Evolutionary conservation across 306 rosid species (phyloP).

Genomic region (Castanopsis chinensis): DNA sequence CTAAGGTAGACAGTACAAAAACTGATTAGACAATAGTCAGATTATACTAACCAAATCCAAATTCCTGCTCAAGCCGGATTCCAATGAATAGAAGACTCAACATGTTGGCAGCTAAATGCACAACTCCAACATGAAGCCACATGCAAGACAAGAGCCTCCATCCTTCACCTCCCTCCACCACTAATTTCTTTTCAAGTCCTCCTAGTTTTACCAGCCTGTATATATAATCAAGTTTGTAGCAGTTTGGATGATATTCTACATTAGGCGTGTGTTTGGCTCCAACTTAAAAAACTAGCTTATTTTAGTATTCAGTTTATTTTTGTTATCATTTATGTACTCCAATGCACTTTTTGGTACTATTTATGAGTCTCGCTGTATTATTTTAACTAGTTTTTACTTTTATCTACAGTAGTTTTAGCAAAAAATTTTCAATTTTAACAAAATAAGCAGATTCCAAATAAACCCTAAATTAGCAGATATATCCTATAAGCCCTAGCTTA

Average conservation of each 20-base stretch:
- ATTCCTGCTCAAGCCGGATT: constrained; percentile 79
- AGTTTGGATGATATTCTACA: not conserved
- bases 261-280: not conserved
- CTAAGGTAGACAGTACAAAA: not conserved
- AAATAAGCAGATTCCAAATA: too few relatives aligned
- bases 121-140: constrained; percentile 93
- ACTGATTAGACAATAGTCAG: not conserved
- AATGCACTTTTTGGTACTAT: too few relatives aligned
- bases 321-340: too few relatives aligned
- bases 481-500: not conserved
- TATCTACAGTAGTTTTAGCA: too few relatives aligned
- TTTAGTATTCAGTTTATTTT: too few relatives aligned
- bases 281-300: too few relatives aligned
- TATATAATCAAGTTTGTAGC: not conserved
- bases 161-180: constrained; percentile 46
- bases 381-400: too few relatives aligned
- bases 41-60: constrained; percentile 54
- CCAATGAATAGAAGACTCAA: constrained; percentile 78
- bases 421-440: too few relatives aligned
- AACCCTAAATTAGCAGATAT: not conserved
- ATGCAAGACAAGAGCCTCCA: constrained; percentile 85
- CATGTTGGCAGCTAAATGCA: constrained; percentile 79
- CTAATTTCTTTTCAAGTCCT: constrained; percentile 49
- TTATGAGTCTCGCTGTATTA: too few relatives aligned
- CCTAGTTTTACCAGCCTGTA: constrained; percentile 65